Evolutionary conservation across 768 basidiomycete genomes (phyloP), one percentile per base, ranked within the genome.

Genomic region (Gloeopeniophorella convolvens): DNA sequence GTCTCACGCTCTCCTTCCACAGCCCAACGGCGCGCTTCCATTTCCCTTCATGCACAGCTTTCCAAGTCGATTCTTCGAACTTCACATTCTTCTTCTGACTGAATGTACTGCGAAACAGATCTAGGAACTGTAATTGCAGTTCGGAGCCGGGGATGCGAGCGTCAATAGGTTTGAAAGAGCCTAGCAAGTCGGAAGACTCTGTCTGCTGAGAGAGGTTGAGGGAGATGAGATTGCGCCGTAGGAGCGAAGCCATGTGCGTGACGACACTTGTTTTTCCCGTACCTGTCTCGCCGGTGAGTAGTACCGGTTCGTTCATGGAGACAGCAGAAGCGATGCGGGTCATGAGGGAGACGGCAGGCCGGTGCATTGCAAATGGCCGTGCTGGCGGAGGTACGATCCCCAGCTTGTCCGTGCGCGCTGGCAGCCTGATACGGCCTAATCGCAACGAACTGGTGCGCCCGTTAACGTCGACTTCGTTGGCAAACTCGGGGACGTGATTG

Each of bases 231-330:
- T 83, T 81, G 10, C 80, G 78, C 6, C 75, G 76, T 24, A 96
- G 75, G n/a, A 88, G 66, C 2, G 82, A 75, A 10, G 96, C 85
- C 26, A 98, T 74, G 60, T 96, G 82, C 3, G 92, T 88, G 13
- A 99, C 79, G 16, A 82, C 78, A 45, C 93, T 94, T 0, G 96
- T 99, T 68, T 99, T 99, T 12, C 96, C 96, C 1, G 96, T 99
- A n/a, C 96, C 96, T 2, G 96, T 99, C 71, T 99, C 96, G 39
- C 96, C 96, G 0, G 93, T 92, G 21, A 99, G 76, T 7, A 99
- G 76, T 4, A 94, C 72, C 4, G 96, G 92, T 62, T 99, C 96
- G 12, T 68, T 68, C 39, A 85, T 71, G 0, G 82, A 73, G 39
- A 92, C 72, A 0, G 85, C 79, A 18, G 80, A 82, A 2, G 82